phyloP scores from a whole-genome alignment of 805 yeast species.

The Kazachstania bromeliacearum region DNA sequence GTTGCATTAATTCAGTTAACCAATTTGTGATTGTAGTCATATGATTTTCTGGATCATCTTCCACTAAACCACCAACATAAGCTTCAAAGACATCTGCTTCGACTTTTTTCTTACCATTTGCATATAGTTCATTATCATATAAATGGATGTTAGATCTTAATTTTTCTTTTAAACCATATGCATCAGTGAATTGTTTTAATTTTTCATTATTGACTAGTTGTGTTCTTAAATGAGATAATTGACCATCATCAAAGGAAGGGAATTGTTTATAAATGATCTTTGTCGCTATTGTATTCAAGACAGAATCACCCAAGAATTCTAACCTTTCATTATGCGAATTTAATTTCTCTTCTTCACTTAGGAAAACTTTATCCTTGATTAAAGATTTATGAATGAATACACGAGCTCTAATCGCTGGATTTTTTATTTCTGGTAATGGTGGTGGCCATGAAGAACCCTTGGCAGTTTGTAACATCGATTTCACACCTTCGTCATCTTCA shows the following conservation, averaged over 20 bases:
- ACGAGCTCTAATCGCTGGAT: constrained; percentile 49
- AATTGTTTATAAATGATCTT: constrained; percentile 53
- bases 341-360: constrained; percentile 48
- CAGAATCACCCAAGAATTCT: constrained; percentile 87
- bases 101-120: constrained; percentile 54
- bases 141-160: constrained; percentile 42
- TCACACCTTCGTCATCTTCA: background rate
- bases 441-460: constrained; percentile 44
- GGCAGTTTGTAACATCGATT: background rate
- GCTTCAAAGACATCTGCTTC: constrained; percentile 92
- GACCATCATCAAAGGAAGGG: constrained; percentile 74
- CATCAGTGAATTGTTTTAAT: constrained; percentile 56
- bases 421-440: constrained; percentile 54
- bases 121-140: constrained; percentile 23
- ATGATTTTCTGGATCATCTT: constrained; percentile 38
- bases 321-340: constrained; percentile 72
- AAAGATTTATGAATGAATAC: constrained; percentile 79
- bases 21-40: constrained; percentile 44
- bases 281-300: constrained; percentile 65
- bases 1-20: constrained; percentile 44
- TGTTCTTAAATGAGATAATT: constrained; percentile 60
- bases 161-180: constrained; percentile 56
- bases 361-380: constrained; percentile 46
- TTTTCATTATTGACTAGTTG: constrained; percentile 64
- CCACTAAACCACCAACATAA: constrained; percentile 78